Evolutionary conservation across 768 basidiomycete species (phyloP), one percentile per base, ranked within the genome.

Genomic region (Termitomyces sp.): DNA sequence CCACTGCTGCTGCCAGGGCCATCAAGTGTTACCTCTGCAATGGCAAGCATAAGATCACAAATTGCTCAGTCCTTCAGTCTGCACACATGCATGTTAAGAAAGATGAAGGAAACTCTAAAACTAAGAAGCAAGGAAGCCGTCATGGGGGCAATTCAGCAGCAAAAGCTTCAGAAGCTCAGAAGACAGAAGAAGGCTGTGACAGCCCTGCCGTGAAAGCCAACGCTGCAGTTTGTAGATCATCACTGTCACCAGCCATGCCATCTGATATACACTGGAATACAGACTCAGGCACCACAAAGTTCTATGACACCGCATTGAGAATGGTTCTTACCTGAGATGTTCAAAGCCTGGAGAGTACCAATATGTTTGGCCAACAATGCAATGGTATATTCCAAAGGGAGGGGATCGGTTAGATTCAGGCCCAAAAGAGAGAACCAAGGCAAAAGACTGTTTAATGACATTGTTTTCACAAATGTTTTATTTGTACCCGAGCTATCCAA

Each of bases 231-330:
- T 24, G 48, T 55, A 17, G 34, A 38, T 38, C 37, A 5, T 38
- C 17, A 1, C 17, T 48, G 14, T 26, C 15, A 15, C 17, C 32
- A 2, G 3, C 41, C 17, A 21, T 30, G 6, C 30, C 21, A 5
- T n/a, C 48, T 49, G 42, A 48, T 15, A 28, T n/a, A 28, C 26
- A 28, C 1, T 21, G 5, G 48, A 55, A 55, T 15, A 55, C 42
- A 50, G 51, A 51, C 50, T 56, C n/a, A 17, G 55, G 55, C 21
- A 44, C 55, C 44, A 45, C 44, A 12, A 43, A n/a, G 35, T 5
- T 43, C 51, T 56, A 56, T 56, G 50, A 56, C 50, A 15, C 55
- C 21, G 5, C 44, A 24, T 12, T 9, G 19, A 0, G 19, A 53
- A 2, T 53, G 51, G 51, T 53, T 34, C 5, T 10, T 34, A 2